phyloP scores from a whole-genome alignment of 345 rosid genomes.

The Pseudoturritis turrita region DNA sequence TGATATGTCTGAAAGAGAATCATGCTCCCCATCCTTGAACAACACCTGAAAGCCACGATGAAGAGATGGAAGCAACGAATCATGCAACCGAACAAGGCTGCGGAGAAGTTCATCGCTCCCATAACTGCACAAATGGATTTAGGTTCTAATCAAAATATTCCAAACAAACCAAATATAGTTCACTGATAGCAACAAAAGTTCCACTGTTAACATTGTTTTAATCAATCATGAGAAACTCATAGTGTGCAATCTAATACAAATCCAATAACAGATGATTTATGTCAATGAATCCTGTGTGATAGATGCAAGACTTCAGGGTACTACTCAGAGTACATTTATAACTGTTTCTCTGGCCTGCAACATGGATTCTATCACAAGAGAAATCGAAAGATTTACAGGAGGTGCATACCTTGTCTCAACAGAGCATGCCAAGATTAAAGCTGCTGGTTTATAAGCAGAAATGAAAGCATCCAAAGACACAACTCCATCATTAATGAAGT shows the following conservation, averaged over 20 bases:
- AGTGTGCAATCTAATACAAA: neutral
- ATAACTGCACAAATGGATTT: slow-evolving; percentile 46
- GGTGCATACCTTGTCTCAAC: slow-evolving; percentile 65
- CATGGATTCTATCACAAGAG: neutral
- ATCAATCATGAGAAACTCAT: slow-evolving; percentile 11
- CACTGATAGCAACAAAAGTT: neutral
- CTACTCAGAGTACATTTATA: neutral
- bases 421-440: slow-evolving; percentile 60
- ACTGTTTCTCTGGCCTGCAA: neutral
- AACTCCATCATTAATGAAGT: slow-evolving; percentile 91
- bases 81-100: slow-evolving; percentile 68
- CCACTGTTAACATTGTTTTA: neutral
- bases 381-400: neutral
- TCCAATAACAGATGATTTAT: neutral
- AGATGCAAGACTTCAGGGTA: neutral
- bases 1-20: slow-evolving; percentile 40
- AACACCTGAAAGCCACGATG: slow-evolving; percentile 52
- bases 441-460: slow-evolving; percentile 63
- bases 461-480: slow-evolving; percentile 82
- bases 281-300: neutral
- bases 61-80: slow-evolving; percentile 78
- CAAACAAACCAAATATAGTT: neutral
- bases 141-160: slow-evolving; percentile 5
- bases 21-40: slow-evolving; percentile 43
- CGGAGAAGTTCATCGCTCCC: slow-evolving; percentile 76